Evolutionary conservation across 331 rosid genomes (phyloP).

Genomic region (Arachis monticola): DNA sequence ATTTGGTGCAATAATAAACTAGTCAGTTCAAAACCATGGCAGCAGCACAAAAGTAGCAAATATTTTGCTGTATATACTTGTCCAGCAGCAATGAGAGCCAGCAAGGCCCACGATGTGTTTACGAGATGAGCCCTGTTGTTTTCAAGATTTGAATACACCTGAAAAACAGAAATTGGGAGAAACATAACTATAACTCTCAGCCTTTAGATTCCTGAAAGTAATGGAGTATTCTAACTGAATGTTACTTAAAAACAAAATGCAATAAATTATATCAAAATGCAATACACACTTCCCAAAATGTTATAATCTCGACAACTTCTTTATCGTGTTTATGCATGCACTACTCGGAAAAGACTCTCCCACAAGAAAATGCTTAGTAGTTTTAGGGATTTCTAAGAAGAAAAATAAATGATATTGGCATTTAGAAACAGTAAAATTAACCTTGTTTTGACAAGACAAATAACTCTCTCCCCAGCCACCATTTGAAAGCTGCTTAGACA

Average conservation of each 20-base stretch:
- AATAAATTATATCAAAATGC: not conserved
- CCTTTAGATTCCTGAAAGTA: constrained; percentile 21
- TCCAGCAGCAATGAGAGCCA: constrained; percentile 74
- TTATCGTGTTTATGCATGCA: constrained; percentile 21
- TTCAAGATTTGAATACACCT: constrained; percentile 80
- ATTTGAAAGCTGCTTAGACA: constrained; percentile 76
- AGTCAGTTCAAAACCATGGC: constrained; percentile 18
- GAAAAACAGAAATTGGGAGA: constrained; percentile 36
- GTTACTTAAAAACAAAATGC: constrained; percentile 35
- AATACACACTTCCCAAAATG: not conserved
- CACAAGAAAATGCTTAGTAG: not conserved
- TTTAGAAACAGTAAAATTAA: constrained; percentile 30
- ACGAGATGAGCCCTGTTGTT: constrained; percentile 68
- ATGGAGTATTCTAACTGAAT: constrained; percentile 16
- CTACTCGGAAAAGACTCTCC: not conserved
- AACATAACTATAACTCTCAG: constrained; percentile 28
- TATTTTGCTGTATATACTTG: constrained; percentile 57
- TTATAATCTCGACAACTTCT: not conserved
- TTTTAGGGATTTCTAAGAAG: not conserved
- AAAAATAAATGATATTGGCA: constrained; percentile 20
- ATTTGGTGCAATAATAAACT: constrained; percentile 22
- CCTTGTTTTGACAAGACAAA: constrained; percentile 90
- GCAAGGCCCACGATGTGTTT: constrained; percentile 82
- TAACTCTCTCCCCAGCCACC: constrained; percentile 98
- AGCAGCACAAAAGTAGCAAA: constrained; percentile 26